Conservation (phyloP, 352 stramenopile species). For the Pilasporangium apinafurcum region DNA sequence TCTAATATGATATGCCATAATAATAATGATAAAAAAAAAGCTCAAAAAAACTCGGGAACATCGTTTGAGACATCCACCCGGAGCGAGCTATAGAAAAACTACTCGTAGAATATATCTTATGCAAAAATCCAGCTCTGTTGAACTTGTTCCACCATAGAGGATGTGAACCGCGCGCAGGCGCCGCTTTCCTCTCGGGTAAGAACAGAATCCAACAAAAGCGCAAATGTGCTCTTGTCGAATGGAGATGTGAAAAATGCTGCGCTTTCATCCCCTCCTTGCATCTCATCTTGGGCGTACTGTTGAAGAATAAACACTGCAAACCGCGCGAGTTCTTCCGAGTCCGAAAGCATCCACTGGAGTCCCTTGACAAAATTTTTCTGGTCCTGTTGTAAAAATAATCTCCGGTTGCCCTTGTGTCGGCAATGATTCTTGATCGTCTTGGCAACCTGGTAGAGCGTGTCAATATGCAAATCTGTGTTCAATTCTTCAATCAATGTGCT, state of each 20-base stretch:
- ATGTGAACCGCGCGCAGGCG: slow-evolving; percentile 32
- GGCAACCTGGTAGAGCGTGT: slow-evolving; percentile 57
- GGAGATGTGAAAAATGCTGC: slow-evolving; percentile 41
- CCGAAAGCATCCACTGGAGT: slow-evolving; percentile 60
- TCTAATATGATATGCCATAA: too few relatives aligned
- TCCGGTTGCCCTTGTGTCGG: slow-evolving; percentile 64
- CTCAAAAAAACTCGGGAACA: too few relatives aligned
- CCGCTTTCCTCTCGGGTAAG: slow-evolving; percentile 18
- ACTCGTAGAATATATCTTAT: too few relatives aligned
- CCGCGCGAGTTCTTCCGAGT: slow-evolving; percentile 45
- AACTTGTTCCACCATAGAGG: slow-evolving; percentile 45
- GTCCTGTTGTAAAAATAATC: slow-evolving; percentile 39
- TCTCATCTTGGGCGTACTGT: slow-evolving; percentile 47
- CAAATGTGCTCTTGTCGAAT: slow-evolving; percentile 57
- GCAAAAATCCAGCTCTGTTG: slow-evolving; percentile 56
- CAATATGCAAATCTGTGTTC: slow-evolving; percentile 45
- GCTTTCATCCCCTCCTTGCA: slow-evolving; percentile 7
- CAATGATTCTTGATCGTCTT: slow-evolving; percentile 67
- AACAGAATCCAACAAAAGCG: slow-evolving; percentile 33
- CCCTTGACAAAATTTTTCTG: slow-evolving; percentile 34
- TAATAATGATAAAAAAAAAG: too few relatives aligned
- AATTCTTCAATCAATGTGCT: slow-evolving; percentile 45
- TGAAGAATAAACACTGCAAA: slow-evolving; percentile 63
- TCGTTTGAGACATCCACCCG: too few relatives aligned
- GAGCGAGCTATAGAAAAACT: too few relatives aligned